Conservation (phyloP, 139 green algal genomes). For the Coelastrella sp. region DNA sequence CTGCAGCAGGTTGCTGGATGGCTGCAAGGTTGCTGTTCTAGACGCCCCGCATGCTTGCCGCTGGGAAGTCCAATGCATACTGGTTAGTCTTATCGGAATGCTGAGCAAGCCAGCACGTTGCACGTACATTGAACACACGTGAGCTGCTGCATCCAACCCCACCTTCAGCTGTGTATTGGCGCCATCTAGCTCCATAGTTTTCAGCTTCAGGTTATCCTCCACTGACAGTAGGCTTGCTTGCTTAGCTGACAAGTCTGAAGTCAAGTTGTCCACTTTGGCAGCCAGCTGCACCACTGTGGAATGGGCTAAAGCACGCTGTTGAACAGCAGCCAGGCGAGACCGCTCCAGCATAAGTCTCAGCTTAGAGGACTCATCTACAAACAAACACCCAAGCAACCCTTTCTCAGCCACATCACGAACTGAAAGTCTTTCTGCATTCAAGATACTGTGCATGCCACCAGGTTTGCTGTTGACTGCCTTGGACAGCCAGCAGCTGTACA, state of each 20-base stretch:
- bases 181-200: slow-evolving; percentile 41
- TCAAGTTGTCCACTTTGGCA: not conserved
- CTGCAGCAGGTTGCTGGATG: not conserved
- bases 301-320: not conserved
- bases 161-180: slow-evolving; percentile 47
- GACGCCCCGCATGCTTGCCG: too few species aligned
- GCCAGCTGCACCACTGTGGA: not conserved
- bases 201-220: slow-evolving; percentile 15
- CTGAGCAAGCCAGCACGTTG: not conserved
- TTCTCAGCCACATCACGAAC: not conserved
- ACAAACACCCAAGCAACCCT: not conserved
- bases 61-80: too few species aligned
- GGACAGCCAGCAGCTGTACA: too few species aligned
- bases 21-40: too few species aligned
- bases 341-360: slow-evolving; percentile 26
- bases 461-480: too few species aligned
- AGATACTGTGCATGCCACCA: not conserved
- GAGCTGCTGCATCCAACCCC: not conserved
- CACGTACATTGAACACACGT: not conserved
- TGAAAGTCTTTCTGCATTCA: too few species aligned
- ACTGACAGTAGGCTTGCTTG: not conserved
- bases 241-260: not conserved
- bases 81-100: too few species aligned
- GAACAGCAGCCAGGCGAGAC: slow-evolving; percentile 23
- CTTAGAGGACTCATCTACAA: not conserved